Percentiles rank a stretch among this genome's conserved stretches.
Evolutionary conservation across 169 alveolate genomes (phyloP).

Genomic region (Plasmodium coatneyi): DNA sequence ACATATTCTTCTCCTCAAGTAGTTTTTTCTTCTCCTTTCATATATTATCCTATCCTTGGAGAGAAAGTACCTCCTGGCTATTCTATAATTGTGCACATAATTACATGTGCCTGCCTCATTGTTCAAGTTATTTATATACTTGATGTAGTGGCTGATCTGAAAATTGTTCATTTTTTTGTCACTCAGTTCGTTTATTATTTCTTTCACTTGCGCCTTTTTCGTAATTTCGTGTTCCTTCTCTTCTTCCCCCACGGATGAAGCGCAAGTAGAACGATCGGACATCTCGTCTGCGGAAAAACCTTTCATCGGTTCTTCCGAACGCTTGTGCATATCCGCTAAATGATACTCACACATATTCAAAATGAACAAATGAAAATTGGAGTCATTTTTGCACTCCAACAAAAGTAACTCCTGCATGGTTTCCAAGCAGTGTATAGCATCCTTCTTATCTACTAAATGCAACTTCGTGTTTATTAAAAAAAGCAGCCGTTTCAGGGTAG

Average conservation of each 20-base stretch:
- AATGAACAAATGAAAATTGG: conserved; percentile 47
- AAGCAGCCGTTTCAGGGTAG: conserved; percentile 6
- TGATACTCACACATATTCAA: conserved; percentile 10
- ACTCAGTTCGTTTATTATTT: neutral
- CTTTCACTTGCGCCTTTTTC: neutral
- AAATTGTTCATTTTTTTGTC: neutral
- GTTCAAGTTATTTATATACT: conserved; percentile 23
- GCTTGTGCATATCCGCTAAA: neutral
- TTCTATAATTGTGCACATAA: conserved; percentile 6
- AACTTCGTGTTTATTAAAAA: conserved; percentile 24
- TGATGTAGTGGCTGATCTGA: conserved; percentile 20
- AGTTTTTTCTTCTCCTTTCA: conserved; percentile 7
- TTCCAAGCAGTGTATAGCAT: conserved; percentile 5
- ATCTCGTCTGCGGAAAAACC: neutral
- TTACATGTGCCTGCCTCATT: neutral
- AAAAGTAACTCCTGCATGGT: conserved; percentile 5
- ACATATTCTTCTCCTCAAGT: neutral
- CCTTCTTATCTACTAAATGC: conserved; percentile 15
- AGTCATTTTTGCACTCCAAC: neutral
- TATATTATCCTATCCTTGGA: conserved; percentile 50
- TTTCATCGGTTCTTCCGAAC: neutral
- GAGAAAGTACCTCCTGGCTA: neutral
- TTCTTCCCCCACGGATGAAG: neutral
- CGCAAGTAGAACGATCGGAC: neutral
- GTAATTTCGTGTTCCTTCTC: neutral